Conservation (phyloP, 441 rosid genomes). For the Erodium trifolium region DNA sequence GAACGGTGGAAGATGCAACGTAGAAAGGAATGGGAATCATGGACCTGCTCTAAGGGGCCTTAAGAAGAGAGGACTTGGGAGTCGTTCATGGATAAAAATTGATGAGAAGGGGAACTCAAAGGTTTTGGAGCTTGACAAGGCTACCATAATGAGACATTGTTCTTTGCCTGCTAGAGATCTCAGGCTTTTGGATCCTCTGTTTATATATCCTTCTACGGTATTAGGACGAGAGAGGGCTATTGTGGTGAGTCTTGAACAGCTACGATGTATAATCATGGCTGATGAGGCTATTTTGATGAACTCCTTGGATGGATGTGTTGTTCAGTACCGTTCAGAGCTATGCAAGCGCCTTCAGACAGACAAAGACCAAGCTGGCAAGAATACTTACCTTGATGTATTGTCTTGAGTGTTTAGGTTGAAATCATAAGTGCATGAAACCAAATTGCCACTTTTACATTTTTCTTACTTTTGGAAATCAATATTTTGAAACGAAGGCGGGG, state of each 20-base stretch:
- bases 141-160: slow-evolving; percentile 84
- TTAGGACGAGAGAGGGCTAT: slow-evolving; percentile 89
- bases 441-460: background rate
- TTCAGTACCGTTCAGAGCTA: slow-evolving; percentile 65
- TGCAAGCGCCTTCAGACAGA: slow-evolving; percentile 68
- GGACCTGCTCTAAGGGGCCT: slow-evolving; percentile 38
- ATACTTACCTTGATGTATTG: background rate
- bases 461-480: background rate
- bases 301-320: slow-evolving; percentile 65
- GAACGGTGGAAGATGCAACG: slow-evolving; percentile 34
- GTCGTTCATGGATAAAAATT: slow-evolving; percentile 91
- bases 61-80: slow-evolving; percentile 85
- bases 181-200: slow-evolving; percentile 88
- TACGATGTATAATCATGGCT: slow-evolving; percentile 85
- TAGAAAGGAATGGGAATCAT: slow-evolving; percentile 13
- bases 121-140: slow-evolving; percentile 75
- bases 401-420: background rate
- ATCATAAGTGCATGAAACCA: slow-evolving; percentile 1
- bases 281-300: slow-evolving; percentile 91
- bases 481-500: background rate
- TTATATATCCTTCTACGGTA: slow-evolving; percentile 82
- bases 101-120: slow-evolving; percentile 58
- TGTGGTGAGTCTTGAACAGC: slow-evolving; percentile 84
- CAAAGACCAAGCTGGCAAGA: slow-evolving; percentile 53
- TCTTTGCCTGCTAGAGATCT: slow-evolving; percentile 89